Evolutionary conservation across 768 basidiomycete genomes (phyloP).

Genomic region (Mycena sanguinolenta): DNA sequence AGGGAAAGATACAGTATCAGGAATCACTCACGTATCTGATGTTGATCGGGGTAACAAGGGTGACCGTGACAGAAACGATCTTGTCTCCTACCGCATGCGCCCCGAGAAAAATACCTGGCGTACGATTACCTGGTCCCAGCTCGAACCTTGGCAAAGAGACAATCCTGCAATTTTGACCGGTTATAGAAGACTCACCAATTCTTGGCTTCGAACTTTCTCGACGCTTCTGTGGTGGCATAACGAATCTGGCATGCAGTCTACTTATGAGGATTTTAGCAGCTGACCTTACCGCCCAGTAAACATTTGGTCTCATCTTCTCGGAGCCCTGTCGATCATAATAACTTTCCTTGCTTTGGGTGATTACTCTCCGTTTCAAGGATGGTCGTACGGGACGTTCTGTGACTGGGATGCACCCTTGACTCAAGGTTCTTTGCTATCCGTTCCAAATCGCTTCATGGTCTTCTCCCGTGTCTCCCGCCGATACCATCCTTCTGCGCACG

Average conservation of each 20-base stretch:
- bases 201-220: slow-evolving; percentile 2
- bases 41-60: no score
- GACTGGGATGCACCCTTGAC: background rate
- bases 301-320: slow-evolving; percentile 31
- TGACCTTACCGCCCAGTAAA: slow-evolving; percentile 12
- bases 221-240: slow-evolving; percentile 25
- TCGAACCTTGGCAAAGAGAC: slow-evolving; percentile 7
- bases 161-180: slow-evolving; percentile 14
- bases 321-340: background rate
- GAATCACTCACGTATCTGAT: no score
- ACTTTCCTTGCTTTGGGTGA: no score
- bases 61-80: no score
- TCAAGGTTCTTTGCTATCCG: background rate
- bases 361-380: no score
- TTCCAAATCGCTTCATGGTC: background rate
- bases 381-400: no score
- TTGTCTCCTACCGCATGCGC: no score
- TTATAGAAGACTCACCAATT: slow-evolving; percentile 16
- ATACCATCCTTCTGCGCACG: slow-evolving; percentile 1
- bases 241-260: slow-evolving; percentile 20
- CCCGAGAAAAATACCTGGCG: no score
- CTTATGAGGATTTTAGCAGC: background rate
- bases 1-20: no score
- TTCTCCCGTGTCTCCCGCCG: background rate
- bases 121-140: background rate